phyloP scores from a whole-genome alignment of 768 basidiomycete genomes.

The Leccinum rimulosum region DNA sequence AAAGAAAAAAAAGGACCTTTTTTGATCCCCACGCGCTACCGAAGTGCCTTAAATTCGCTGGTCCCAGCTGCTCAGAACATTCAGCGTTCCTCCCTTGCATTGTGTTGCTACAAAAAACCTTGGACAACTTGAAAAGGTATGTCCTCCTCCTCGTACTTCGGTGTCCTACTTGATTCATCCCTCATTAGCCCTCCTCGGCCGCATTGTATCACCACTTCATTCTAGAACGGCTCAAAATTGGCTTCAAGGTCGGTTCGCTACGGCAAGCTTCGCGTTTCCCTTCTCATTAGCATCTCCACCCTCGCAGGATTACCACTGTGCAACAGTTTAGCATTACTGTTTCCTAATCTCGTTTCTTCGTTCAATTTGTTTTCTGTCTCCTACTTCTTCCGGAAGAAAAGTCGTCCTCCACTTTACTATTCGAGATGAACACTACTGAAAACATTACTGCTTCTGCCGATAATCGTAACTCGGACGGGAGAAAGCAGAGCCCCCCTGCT shows the following conservation, averaged over 20 bases:
- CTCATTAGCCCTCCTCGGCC: conserved; percentile 42
- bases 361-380: conserved; percentile 52
- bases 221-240: conserved; percentile 74
- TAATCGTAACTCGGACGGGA: conserved; percentile 66
- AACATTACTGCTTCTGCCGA: conserved; percentile 71
- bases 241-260: conserved; percentile 54
- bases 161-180: not conserved
- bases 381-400: conserved; percentile 52
- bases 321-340: conserved; percentile 52
- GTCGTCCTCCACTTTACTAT: conserved; percentile 40
- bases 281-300: conserved; percentile 22
- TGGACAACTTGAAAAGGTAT: conserved; percentile 44
- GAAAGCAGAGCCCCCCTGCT: conserved; percentile 86
- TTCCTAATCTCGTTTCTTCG: conserved; percentile 50
- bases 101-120: conserved; percentile 25
- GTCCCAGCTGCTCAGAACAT: conserved; percentile 27
- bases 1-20: conserved; percentile 32
- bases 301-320: conserved; percentile 60
- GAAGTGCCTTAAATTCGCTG: conserved; percentile 42
- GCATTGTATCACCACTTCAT: conserved; percentile 81
- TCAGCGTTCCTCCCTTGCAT: conserved; percentile 32
- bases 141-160: conserved; percentile 21
- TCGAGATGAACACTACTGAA: conserved; percentile 71
- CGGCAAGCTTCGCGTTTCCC: conserved; percentile 14
- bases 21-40: conserved; percentile 40